Percentiles rank a stretch among this genome's conserved stretches.
These are phyloP conservation scores for Russula dissimulans DNA, from an alignment of 768 basidiomycete genomes.

Conservation along the genomic window DNA sequence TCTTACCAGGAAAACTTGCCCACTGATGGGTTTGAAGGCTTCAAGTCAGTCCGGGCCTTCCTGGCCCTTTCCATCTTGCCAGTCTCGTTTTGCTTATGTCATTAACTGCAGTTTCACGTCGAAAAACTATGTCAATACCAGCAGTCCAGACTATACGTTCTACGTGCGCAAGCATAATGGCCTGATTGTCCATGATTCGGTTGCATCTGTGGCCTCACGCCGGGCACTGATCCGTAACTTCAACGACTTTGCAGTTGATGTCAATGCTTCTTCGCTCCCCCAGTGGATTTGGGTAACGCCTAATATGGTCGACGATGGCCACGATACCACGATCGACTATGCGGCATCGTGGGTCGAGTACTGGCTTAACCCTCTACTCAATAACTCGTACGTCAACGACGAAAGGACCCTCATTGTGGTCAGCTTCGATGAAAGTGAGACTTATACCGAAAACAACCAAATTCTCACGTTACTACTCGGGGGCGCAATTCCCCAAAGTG, in stretches of 20 bases:
- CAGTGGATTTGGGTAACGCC: slow-evolving; percentile 60
- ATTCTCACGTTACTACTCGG: slow-evolving; percentile 39
- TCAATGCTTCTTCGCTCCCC: slow-evolving; percentile 39
- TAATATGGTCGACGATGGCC: slow-evolving; percentile 49
- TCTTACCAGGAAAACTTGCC: slow-evolving; percentile 56
- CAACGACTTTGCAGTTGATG: slow-evolving; percentile 51
- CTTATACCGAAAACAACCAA: slow-evolving; percentile 35
- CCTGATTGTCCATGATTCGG: slow-evolving; percentile 41
- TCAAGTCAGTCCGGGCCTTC: slow-evolving; percentile 6
- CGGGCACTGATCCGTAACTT: slow-evolving; percentile 44
- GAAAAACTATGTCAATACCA: slow-evolving; percentile 31
- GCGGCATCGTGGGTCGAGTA: slow-evolving; percentile 36
- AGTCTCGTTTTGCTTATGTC: not conserved
- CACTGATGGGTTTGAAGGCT: slow-evolving; percentile 33
- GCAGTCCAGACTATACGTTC: slow-evolving; percentile 34
- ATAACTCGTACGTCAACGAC: slow-evolving; percentile 44
- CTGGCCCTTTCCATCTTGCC: not conserved
- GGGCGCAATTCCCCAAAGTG: slow-evolving; percentile 34
- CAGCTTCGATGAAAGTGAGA: slow-evolving; percentile 53
- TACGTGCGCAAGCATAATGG: slow-evolving; percentile 53
- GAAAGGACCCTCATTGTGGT: slow-evolving; percentile 46
- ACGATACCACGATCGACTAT: slow-evolving; percentile 48
- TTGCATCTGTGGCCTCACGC: slow-evolving; percentile 36
- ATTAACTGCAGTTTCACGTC: slow-evolving; percentile 26
- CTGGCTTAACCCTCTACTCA: slow-evolving; percentile 45